Evolutionary conservation across 345 rosid species (phyloP), one percentile per base, ranked within the genome.

Genomic region (Cardamine chenopodiifolia): DNA sequence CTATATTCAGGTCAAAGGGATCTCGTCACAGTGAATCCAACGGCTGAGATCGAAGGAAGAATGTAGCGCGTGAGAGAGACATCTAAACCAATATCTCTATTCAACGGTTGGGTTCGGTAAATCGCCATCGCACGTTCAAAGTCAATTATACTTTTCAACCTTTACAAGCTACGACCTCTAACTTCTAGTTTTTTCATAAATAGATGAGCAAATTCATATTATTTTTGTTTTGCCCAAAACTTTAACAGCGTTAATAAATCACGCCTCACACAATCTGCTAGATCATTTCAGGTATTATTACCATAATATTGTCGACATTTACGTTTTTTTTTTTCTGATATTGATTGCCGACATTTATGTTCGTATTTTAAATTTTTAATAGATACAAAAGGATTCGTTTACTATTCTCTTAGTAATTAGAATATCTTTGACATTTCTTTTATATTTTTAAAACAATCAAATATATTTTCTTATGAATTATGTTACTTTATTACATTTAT

Each of bases 31-130:
- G 73, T 57, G 47, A 68, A 68, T 68, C 79, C 64, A 68, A 68
- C 79, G 79, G 79, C 79, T 68, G 70, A 61, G 64, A 68, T 19
- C 4, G 28, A 55, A 45, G 49, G 70, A 44, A 15, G 6, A 45
- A 7, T 25, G 59, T 70, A 52, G 75, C 75, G 66, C 66, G 61
- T 63, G 76, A 70, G 67, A 35, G 71, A 56, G 71, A 70, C 76
- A 68, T 26, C 26, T 39, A 66, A 64, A 56, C 57, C 40, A 44
- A 32, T 6, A 2, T 29, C 4, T 22, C 2, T 57, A 13, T 59
- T 58, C 59, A 66, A 74, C 73, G 45, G 47, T 75, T 59, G 53
- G 44, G 59, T 68, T 75, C 69, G 74, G 68, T 75, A 57, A 49
- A 67, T 56, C 29, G 39, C 20, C 35, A 73, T 65, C 32, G 53